Conservation (phyloP, 371 early-diverging fungal species). For the Coemansia sp. region DNA sequence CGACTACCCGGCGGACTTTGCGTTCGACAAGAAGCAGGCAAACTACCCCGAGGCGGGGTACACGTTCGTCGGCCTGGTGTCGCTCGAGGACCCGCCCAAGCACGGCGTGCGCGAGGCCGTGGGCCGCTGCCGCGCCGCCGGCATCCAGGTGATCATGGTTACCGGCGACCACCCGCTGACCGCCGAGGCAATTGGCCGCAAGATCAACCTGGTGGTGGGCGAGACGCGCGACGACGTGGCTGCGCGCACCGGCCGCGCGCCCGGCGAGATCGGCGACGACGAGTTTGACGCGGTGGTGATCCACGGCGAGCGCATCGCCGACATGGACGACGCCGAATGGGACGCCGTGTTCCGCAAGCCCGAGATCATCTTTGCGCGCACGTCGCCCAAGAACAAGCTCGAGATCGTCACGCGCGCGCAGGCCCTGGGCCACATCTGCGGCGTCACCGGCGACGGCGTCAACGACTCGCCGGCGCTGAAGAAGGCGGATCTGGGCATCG, state of each 20-base stretch:
- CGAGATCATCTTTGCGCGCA: constrained; percentile 91
- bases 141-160: constrained; percentile 95
- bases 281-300: constrained; percentile 90
- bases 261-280: constrained; percentile 66
- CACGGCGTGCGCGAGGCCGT: constrained; percentile 97
- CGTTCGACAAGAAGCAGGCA: constrained; percentile 68
- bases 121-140: constrained; percentile 86
- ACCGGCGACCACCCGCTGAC: constrained; percentile 96
- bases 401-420: constrained; percentile 73
- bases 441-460: constrained; percentile 93
- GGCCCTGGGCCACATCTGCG: constrained; percentile 84
- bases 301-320: constrained; percentile 86
- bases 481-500: constrained; percentile 96
- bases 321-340: constrained; percentile 82
- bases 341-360: constrained; percentile 79
- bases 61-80: constrained; percentile 82
- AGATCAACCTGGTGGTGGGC: constrained; percentile 86
- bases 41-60: constrained; percentile 74
- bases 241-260: constrained; percentile 58
- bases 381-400: constrained; percentile 88
- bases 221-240: constrained; percentile 84
- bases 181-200: constrained; percentile 80
- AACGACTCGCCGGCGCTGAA: constrained; percentile 94
- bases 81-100: constrained; percentile 94
- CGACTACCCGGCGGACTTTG: constrained; percentile 67